Conservation (phyloP, 2,329 filamentous ascomycete species). For the Albophoma yamanashiensis region DNA sequence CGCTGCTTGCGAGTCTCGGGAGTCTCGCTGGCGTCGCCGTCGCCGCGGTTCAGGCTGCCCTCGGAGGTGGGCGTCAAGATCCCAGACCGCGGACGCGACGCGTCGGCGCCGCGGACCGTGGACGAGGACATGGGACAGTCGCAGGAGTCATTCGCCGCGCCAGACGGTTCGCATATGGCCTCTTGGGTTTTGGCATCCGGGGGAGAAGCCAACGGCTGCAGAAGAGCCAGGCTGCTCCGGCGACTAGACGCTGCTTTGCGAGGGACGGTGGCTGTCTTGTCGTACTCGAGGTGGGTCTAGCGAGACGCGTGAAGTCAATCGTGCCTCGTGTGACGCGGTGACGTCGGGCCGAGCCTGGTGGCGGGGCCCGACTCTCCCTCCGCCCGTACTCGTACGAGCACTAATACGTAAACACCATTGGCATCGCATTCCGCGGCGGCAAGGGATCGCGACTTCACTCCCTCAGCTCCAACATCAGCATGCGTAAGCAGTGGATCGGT, state of each 20-base stretch:
- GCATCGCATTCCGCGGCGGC: too few species aligned
- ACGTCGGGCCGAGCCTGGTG: background rate
- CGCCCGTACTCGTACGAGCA: background rate
- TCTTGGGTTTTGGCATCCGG: background rate
- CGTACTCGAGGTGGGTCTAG: background rate
- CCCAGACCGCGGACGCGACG: conserved; percentile 36
- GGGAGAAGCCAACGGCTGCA: background rate
- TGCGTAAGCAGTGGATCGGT: background rate
- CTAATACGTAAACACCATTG: background rate
- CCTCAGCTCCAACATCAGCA: too few species aligned
- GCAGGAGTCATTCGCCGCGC: conserved; percentile 3
- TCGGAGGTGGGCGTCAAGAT: conserved; percentile 30
- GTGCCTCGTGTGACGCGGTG: background rate
- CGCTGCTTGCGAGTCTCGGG: conserved; percentile 23
- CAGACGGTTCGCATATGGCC: background rate
- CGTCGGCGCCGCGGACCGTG: conserved; percentile 26
- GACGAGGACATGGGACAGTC: conserved; percentile 21
- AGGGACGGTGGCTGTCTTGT: background rate
- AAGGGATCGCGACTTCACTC: background rate
- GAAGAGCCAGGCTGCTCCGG: background rate
- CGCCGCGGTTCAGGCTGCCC: conserved; percentile 23
- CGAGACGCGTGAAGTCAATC: background rate
- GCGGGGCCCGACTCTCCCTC: background rate
- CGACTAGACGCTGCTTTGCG: background rate
- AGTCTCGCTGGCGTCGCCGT: conserved; percentile 13